Percentiles rank a stretch among this genome's conserved stretches.
phyloP scores from a whole-genome alignment of 305 asterid species.

The Nicotiana rustica region DNA sequence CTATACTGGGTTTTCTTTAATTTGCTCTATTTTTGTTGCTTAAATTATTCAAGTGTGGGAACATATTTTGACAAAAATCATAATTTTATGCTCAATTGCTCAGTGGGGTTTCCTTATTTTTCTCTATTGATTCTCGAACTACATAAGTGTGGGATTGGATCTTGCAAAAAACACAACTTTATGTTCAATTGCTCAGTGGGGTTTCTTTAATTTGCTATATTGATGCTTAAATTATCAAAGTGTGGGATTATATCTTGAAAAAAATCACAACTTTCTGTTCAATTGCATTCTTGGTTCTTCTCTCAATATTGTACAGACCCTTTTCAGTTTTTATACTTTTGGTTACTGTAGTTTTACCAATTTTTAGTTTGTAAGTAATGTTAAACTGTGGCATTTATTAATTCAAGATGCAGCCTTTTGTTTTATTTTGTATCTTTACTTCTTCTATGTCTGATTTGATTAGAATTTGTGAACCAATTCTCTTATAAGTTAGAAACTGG shows the following conservation, averaged over 20 bases:
- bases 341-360: not conserved
- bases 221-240: not conserved
- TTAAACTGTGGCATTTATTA: not conserved
- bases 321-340: not conserved
- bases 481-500: not conserved
- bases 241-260: no score
- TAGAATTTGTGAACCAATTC: constrained; percentile 1
- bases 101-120: not conserved
- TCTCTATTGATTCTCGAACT: not conserved
- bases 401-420: not conserved
- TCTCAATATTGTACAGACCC: not conserved
- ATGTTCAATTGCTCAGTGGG: not conserved
- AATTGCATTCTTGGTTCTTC: not conserved
- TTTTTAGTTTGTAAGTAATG: not conserved
- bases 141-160: not conserved
- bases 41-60: not conserved
- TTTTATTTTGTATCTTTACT: not conserved
- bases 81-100: not conserved
- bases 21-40: not conserved
- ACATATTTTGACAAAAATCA: no score
- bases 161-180: not conserved
- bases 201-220: not conserved
- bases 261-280: not conserved
- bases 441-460: not conserved
- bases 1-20: not conserved